A percentile compares a stretch with the other conserved stretches of the same genome.
Conservation (phyloP, 805 yeast species). For the Cyberlindnera mrakii region DNA sequence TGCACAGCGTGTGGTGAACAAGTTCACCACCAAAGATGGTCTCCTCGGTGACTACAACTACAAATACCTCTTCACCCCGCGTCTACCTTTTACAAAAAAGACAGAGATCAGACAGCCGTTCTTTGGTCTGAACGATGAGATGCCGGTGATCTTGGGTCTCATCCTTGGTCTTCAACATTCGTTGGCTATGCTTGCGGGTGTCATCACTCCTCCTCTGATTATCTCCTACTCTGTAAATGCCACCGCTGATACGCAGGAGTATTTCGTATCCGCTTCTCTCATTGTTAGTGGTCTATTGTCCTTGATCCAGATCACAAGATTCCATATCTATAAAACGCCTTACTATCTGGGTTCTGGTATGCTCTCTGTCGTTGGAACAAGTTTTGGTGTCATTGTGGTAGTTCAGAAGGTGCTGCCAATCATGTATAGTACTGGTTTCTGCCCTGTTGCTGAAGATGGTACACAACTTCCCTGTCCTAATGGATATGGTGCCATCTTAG, state of each 20-base stretch:
- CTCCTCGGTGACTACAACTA: slow-evolving; percentile 85
- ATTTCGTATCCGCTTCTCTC: slow-evolving; percentile 65
- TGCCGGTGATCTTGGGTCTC: slow-evolving; percentile 74
- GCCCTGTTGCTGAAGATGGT: slow-evolving; percentile 63
- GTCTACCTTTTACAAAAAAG: slow-evolving; percentile 56
- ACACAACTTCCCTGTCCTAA: slow-evolving; percentile 73
- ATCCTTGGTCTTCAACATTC: slow-evolving; percentile 84
- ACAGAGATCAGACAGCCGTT: slow-evolving; percentile 60
- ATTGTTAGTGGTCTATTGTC: slow-evolving; percentile 71
- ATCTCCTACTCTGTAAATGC: slow-evolving; percentile 64
- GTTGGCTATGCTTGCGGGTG: slow-evolving; percentile 87
- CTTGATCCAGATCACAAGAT: slow-evolving; percentile 70
- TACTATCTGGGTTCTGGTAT: slow-evolving; percentile 87
- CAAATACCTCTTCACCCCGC: slow-evolving; percentile 71
- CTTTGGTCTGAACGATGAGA: slow-evolving; percentile 70
- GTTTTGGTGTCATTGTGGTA: slow-evolving; percentile 82
- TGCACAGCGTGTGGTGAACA: slow-evolving; percentile 2
- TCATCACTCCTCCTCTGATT: slow-evolving; percentile 76
- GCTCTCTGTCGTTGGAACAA: slow-evolving; percentile 84
- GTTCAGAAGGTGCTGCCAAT: slow-evolving; percentile 71
- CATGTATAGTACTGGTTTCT: slow-evolving; percentile 69
- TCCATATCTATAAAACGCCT: slow-evolving; percentile 68
- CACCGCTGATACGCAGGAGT: slow-evolving; percentile 43
- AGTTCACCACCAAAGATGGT: slow-evolving; percentile 66
- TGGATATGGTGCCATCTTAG: slow-evolving; percentile 82